Evolutionary conservation across 2,329 filamentous ascomycete genomes (phyloP), one percentile per base, ranked within the genome.

Genomic region (Davidsoniella eucalypti): DNA sequence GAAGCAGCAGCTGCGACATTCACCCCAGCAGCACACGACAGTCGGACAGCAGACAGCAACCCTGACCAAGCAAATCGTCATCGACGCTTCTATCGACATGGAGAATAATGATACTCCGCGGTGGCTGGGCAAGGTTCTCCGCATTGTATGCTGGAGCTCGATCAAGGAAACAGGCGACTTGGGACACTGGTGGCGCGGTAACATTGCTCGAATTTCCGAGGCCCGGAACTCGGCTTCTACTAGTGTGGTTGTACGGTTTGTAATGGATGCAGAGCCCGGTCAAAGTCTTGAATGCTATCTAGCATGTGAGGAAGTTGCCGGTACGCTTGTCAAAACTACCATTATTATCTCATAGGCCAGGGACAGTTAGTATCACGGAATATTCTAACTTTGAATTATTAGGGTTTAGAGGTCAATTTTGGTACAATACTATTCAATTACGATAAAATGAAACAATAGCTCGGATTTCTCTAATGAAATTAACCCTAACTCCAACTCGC

Each of bases 301-400:
- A 45, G 84, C 85, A 62, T 96, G 88, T 56, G 90, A 95, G 64
- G 81, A 87, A 41, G 82, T 96, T 57, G 85, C 80, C 2, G 78
- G 78, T 1, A 80, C 77, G 0, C 61, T 67, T 29, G 60, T 72
- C 38, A 57, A 60, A 23, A 44, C 29, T 36, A 40, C 33, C 9
- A 38, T 33, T 21, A 14, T n/a, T 16, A 5, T 43, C 16, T n/a
- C 7, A 5, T 42, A 42, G 38, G 23, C 33, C 10, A 16, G 43
- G 21, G 21, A 18, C 26, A 37, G 21, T 38, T 23, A 17, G 7
- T 40, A 47, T 18, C n/a, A 23, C 16, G 12, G 40, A n/a, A 41
- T n/a, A 40, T 25, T 10, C 12, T n/a, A 21, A 21, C 21, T 4
- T 21, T 21, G 21, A 21, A 21, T 21, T 5, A 3, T 21, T 21